These are phyloP conservation scores for Linum lewisii DNA, from an alignment of 345 rosid genomes.

Conservation along the genomic window DNA sequence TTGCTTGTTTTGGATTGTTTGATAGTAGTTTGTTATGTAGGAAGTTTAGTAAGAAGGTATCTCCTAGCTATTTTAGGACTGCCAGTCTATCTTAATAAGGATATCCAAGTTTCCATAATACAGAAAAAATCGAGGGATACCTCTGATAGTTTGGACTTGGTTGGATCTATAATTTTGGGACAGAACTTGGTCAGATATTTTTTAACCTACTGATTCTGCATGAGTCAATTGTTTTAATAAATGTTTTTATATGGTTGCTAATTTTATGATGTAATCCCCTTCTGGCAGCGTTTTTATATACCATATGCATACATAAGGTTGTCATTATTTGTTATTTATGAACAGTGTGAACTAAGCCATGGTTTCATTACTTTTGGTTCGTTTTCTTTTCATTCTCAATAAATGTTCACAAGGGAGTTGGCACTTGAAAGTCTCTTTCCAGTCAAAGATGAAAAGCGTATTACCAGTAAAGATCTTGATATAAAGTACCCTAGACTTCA, in stretches of 20 bases:
- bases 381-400: slow-evolving; percentile 2
- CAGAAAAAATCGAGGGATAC: no score
- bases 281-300: neutral
- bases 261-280: neutral
- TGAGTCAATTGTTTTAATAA: neutral
- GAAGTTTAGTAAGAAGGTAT: no score
- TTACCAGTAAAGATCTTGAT: slow-evolving; percentile 32
- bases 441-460: slow-evolving; percentile 38
- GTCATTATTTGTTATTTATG: slow-evolving; percentile 5
- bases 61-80: no score
- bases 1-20: no score
- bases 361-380: neutral
- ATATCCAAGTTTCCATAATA: no score
- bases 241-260: neutral
- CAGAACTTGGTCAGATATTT: neutral
- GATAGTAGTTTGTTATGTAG: no score
- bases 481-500: slow-evolving; percentile 57
- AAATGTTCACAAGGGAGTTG: slow-evolving; percentile 49
- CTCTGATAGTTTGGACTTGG: no score
- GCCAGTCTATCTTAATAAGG: no score
- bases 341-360: neutral
- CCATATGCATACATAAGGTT: neutral
- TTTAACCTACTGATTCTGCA: neutral
- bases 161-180: neutral
- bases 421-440: slow-evolving; percentile 83